A percentile compares a stretch with the other conserved stretches of the same genome.
These are phyloP conservation scores for Rhodamnia argentea DNA, from an alignment of 345 rosid genomes.

Conservation along the genomic window DNA sequence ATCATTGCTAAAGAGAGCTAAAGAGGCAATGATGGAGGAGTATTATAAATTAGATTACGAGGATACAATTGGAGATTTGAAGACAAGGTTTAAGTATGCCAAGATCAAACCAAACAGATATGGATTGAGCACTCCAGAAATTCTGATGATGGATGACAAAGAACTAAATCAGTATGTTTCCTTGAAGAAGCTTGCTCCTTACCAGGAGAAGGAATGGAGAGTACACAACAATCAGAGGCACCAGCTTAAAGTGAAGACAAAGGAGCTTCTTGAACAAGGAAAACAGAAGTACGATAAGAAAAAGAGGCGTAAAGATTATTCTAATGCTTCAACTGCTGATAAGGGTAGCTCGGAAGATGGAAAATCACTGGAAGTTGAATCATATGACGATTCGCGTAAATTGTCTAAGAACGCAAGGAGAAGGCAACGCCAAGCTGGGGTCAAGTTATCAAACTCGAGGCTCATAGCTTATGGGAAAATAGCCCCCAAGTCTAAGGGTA, in stretches of 20 bases:
- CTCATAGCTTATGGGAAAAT: conserved; percentile 58
- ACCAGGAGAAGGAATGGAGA: conserved; percentile 70
- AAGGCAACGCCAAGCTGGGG: conserved; percentile 41
- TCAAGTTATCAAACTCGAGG: conserved; percentile 44
- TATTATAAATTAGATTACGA: conserved; percentile 88
- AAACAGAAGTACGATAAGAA: conserved; percentile 30
- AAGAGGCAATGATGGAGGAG: conserved; percentile 79
- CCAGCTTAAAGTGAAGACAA: conserved; percentile 38
- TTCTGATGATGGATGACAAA: conserved; percentile 46
- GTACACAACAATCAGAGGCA: conserved; percentile 35
- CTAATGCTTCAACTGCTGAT: conserved; percentile 2
- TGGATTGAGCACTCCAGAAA: conserved; percentile 49
- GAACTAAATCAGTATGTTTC: conserved; percentile 87
- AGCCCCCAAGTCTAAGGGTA: conserved; percentile 20
- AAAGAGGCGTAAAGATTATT: conserved; percentile 16
- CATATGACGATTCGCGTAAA: conserved; percentile 11
- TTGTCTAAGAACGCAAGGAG: conserved; percentile 55
- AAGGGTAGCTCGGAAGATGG: conserved; percentile 8
- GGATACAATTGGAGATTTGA: conserved; percentile 76
- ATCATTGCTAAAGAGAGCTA: conserved; percentile 53
- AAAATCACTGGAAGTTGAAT: conserved; percentile 8
- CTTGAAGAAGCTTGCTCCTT: conserved; percentile 75
- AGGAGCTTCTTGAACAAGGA: conserved; percentile 23
- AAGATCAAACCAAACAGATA: conserved; percentile 57
- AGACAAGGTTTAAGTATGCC: conserved; percentile 83